A percentile compares a stretch with the other conserved stretches of the same genome.
phyloP scores from a whole-genome alignment of 495 filamentous ascomycete genomes.

The Annulohypoxylon nitens region DNA sequence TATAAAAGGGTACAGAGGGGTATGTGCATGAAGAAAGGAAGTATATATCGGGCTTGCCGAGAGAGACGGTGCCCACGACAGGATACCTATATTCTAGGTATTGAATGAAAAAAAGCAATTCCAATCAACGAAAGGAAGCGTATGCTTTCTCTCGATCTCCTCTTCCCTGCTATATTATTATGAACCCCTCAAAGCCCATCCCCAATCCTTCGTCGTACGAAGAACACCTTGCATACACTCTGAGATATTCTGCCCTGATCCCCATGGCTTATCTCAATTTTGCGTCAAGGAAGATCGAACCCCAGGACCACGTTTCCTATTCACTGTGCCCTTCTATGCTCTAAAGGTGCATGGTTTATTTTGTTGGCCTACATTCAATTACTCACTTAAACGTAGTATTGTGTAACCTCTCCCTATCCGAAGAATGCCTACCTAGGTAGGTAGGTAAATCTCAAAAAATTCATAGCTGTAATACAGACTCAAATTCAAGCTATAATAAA shows the following conservation, averaged over 20 bases:
- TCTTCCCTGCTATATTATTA: no score
- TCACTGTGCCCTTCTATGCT: constrained; percentile 34
- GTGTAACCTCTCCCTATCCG: no score
- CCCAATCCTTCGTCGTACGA: no score
- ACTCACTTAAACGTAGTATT: neutral
- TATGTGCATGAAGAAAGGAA: constrained; percentile 41
- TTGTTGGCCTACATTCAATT: constrained; percentile 40
- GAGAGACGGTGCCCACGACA: constrained; percentile 10
- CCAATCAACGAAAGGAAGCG: no score
- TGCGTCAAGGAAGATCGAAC: constrained; percentile 53
- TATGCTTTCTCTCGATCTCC: no score
- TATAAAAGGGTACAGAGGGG: constrained; percentile 15
- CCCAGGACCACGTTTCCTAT: constrained; percentile 40
- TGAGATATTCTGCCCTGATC: constrained; percentile 50
- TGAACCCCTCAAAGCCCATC: no score
- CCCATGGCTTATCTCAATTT: constrained; percentile 54
- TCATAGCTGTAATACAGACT: neutral
- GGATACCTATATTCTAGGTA: constrained; percentile 27
- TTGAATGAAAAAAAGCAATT: constrained; percentile 35
- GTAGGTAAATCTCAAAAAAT: neutral
- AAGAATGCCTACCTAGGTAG: neutral
- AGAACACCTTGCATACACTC: constrained; percentile 53
- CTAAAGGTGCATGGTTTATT: constrained; percentile 45
- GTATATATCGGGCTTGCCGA: constrained; percentile 33
- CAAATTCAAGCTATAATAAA: neutral